Base-by-base conservation (phyloP, 306 rosid species). In the Vachellia pachyceras region DNA sequence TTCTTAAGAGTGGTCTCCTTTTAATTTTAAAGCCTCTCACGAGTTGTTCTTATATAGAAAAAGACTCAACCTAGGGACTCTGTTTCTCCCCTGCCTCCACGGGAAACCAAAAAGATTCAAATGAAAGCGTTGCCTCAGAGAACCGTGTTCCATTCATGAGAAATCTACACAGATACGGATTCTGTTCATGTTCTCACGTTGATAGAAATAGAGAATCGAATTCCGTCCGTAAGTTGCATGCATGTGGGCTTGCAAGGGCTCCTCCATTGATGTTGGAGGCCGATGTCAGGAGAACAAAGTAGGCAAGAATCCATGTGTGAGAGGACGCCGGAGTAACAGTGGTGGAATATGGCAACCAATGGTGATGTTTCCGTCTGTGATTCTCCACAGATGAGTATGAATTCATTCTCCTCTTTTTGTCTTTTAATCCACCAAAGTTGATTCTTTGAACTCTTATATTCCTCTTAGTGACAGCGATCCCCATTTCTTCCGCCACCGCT, bases 1-100 rank as follows among this genome's bases (percentile, higher is more conserved):
- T 14, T 74, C 12, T 79, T 54, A 14, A 3, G 40, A 3, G 8
- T 10, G 46, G 7, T 42, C 20, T 22, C 69, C n/a, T 41, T 68
- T 68, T 11, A 68, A 36, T 37, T 70, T 77, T 73, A 40, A 23
- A 40, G 73, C 29, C 50, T 69, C 80, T 58, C 18, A 36, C 29
- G 52, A 73, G 67, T 36, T 80, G 67, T 44, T 54, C 63, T 83
- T 86, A 83, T 73, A 86, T 77, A 83, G 75, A 9, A 39, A 72
- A 69, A 7, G 70, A 33, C n/a, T 63, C 15, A 1, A 6, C 41
- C 67, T 25, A 25, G 0, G 18, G 36, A 61, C 72, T 67, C 15
- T 39, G 47, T 17, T 39, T 29, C 29, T 66, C 47, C 72, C 46
- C 72, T 66, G 13, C 72, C 29, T 29, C 35, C 64, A 54, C 10